These are phyloP conservation scores for Lepiota venenata DNA, from an alignment of 768 basidiomycete species.

Conservation along the genomic window DNA sequence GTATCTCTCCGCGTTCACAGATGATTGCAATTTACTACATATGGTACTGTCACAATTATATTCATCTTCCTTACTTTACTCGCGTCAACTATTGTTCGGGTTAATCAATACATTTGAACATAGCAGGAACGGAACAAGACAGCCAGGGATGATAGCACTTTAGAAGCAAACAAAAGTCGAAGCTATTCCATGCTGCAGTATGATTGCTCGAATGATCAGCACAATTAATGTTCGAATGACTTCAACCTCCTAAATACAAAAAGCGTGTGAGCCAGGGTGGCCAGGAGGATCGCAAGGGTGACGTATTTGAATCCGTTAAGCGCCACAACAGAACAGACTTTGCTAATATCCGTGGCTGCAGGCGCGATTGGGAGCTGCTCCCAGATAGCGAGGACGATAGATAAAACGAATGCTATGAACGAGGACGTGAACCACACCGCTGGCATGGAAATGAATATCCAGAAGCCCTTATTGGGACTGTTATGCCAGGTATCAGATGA, in stretches of 20 bases:
- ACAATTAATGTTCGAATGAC: no score
- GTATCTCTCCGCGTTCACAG: neutral
- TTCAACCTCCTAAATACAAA: neutral
- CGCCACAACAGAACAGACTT: neutral
- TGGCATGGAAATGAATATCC: neutral
- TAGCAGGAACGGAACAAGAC: no score
- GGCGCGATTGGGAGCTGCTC: neutral
- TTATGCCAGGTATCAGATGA: neutral
- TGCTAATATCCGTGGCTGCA: neutral
- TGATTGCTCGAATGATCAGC: no score
- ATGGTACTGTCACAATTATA: slow-evolving; percentile 9
- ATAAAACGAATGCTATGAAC: neutral
- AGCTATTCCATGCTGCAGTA: no score
- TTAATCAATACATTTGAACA: neutral
- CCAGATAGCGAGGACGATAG: neutral
- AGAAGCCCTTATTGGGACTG: neutral
- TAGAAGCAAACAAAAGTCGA: no score
- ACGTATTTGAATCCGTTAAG: neutral
- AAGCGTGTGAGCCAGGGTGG: neutral
- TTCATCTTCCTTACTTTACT: neutral
- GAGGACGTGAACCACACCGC: neutral
- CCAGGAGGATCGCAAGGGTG: neutral
- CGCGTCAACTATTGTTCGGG: neutral
- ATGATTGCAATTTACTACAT: neutral
- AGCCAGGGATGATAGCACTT: no score